These are phyloP conservation scores for Coniochaeta ligniaria DNA, from an alignment of 2,329 filamentous ascomycete species.

Conservation along the genomic window DNA sequence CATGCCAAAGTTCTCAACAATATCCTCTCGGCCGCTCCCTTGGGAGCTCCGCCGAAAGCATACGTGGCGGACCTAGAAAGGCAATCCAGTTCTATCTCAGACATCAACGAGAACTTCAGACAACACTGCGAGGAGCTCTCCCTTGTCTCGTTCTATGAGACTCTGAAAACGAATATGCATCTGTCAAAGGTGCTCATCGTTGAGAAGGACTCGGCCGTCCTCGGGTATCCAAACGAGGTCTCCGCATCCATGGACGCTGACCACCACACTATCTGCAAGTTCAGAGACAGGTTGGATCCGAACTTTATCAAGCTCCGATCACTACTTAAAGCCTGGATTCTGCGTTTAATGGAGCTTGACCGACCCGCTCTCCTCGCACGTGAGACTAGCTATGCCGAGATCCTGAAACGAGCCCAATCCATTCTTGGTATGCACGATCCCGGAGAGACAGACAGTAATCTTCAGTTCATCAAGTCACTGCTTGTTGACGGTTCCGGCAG, in stretches of 20 bases:
- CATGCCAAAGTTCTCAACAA: constrained; percentile 5
- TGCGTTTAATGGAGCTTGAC: neutral
- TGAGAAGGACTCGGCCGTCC: neutral
- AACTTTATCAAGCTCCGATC: constrained; percentile 1
- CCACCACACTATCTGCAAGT: constrained; percentile 1
- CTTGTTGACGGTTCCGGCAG: neutral
- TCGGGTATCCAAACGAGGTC: neutral
- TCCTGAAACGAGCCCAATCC: neutral
- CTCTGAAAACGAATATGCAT: constrained; percentile 10
- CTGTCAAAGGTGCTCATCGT: neutral
- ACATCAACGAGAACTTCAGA: constrained; percentile 22
- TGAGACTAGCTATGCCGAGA: neutral
- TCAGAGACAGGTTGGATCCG: neutral
- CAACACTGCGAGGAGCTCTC: constrained; percentile 12
- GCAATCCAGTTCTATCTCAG: constrained; percentile 9
- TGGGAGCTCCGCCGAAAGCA: neutral
- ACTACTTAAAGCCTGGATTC: neutral
- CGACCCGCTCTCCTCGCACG: neutral
- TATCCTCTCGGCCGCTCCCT: constrained; percentile 1
- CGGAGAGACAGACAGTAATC: neutral
- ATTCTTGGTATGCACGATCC: neutral
- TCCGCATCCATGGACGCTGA: neutral
- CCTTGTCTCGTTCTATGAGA: constrained; percentile 23
- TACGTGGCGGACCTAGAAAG: constrained; percentile 13
- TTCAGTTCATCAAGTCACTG: neutral